Evolutionary conservation across 495 filamentous ascomycete species (phyloP).

Genomic region (Aspergillus indologenus): DNA sequence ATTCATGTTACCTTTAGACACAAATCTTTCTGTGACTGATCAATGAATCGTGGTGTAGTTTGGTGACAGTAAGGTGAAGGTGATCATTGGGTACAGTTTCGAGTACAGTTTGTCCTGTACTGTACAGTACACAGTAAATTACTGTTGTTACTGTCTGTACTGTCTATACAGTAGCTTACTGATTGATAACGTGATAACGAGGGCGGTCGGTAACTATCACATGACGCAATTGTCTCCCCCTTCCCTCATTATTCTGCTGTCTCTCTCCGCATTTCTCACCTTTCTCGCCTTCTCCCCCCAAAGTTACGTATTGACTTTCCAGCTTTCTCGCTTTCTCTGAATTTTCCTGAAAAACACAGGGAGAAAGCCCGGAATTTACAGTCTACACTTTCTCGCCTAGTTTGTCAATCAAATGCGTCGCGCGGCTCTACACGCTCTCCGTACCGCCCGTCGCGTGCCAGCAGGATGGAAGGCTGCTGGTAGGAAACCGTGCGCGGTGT

Average conservation of each 20-base stretch:
- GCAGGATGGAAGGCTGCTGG: constrained; percentile 48
- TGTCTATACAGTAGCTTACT: too few species aligned
- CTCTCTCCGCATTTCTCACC: not conserved
- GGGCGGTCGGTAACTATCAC: constrained; percentile 9
- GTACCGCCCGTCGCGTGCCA: constrained; percentile 56
- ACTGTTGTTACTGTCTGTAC: too few species aligned
- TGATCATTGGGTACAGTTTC: too few species aligned
- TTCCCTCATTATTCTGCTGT: not conserved
- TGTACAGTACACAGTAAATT: too few species aligned
- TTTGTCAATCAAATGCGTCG: constrained; percentile 55
- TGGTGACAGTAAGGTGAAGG: too few species aligned
- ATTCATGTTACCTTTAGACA: not conserved
- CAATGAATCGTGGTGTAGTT: not conserved
- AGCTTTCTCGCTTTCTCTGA: not conserved
- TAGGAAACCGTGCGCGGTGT: constrained; percentile 43
- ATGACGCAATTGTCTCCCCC: constrained; percentile 2
- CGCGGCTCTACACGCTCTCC: constrained; percentile 58
- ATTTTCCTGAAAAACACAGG: constrained; percentile 9
- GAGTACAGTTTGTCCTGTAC: too few species aligned
- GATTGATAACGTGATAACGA: not conserved
- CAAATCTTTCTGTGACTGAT: not conserved
- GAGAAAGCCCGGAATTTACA: constrained; percentile 8
- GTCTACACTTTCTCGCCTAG: not conserved
- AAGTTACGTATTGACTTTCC: not conserved
- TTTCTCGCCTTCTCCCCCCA: not conserved